Conservation (phyloP, 768 basidiomycete species). For the Amanita pallidorosea region DNA sequence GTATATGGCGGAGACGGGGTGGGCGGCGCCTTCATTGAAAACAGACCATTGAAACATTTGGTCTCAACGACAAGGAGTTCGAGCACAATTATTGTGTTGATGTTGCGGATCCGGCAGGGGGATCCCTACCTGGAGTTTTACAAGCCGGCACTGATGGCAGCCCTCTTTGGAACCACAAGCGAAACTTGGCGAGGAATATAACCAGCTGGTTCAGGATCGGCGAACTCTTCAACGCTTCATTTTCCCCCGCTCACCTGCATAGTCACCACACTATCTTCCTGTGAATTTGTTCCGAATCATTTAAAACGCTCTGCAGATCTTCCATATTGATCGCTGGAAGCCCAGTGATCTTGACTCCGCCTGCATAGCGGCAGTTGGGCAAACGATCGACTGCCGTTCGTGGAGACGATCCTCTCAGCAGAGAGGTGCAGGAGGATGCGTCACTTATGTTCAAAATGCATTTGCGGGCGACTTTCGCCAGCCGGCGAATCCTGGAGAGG, state of each 20-base stretch:
- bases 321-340: constrained; percentile 91
- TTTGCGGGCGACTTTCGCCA: no score
- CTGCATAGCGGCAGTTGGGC: constrained; percentile 68
- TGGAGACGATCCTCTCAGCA: constrained; percentile 66
- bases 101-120: constrained; percentile 71
- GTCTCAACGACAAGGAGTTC: constrained; percentile 71
- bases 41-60: constrained; percentile 90
- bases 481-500: no score
- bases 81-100: constrained; percentile 93
- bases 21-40: constrained; percentile 97
- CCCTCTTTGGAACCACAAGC: constrained; percentile 71
- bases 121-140: constrained; percentile 69
- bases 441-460: constrained; percentile 32
- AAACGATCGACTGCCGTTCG: constrained; percentile 80
- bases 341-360: constrained; percentile 86
- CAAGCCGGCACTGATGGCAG: constrained; percentile 85
- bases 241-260: constrained; percentile 67
- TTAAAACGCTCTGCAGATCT: constrained; percentile 92
- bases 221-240: constrained; percentile 68
- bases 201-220: constrained; percentile 62
- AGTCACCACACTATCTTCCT: constrained; percentile 74
- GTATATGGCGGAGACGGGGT: constrained; percentile 98
- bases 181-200: constrained; percentile 62
- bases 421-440: constrained; percentile 77
- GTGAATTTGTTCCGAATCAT: constrained; percentile 94